Base-by-base conservation (phyloP, 345 rosid genomes). In the Erucastrum elatum region DNA sequence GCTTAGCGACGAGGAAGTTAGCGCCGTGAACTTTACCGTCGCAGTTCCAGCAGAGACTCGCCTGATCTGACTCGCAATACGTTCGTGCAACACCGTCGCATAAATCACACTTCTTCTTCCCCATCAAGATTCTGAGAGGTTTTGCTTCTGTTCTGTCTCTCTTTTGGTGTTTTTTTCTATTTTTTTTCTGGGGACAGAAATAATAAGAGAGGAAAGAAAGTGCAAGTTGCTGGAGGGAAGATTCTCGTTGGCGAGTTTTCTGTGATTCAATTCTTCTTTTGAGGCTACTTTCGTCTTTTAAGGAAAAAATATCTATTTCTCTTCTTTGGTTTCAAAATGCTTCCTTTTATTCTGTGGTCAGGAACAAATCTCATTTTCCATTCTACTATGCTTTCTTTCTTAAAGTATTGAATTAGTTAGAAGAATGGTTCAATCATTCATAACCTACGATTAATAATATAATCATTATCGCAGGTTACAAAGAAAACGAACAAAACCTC, bases 21-120 rank as follows among this genome's bases (percentile, higher is more conserved):
- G 97, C 98, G 27, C 85, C 66, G 88, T 94, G 98, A 15, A 94
- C 97, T 37, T 86, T 84, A 68, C 82, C 87, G 81, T 94, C 97
- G 80, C 98, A 94, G 71, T 77, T 84, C 91, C 93, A 90, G 66
- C 98, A 92, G 3, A 94, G 75, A 71, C 84, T 85, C 21, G 98
- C 98, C 37, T 92, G 82, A 84, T 94, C 97, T 61, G 98, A 92
- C 74, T 94, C 98, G 66, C 98, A 94, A 79, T 80, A 87, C 87
- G 88, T 86, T 78, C 84, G 82, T 6, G 96, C 94, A 0, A 76
- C 78, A 49, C 70, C 77, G 8, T 78, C 88, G 51, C 98, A 94
- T 15, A 94, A 85, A 79, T 92, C 94, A 63, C 98, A 94, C 64
- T 82, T 85, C 74, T 51, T 51, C 17, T 81, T 85, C 87, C 79